Evolutionary conservation across 805 yeast species (phyloP), one percentile per base, ranked within the genome.

Genomic region (Candida lessepsii): DNA sequence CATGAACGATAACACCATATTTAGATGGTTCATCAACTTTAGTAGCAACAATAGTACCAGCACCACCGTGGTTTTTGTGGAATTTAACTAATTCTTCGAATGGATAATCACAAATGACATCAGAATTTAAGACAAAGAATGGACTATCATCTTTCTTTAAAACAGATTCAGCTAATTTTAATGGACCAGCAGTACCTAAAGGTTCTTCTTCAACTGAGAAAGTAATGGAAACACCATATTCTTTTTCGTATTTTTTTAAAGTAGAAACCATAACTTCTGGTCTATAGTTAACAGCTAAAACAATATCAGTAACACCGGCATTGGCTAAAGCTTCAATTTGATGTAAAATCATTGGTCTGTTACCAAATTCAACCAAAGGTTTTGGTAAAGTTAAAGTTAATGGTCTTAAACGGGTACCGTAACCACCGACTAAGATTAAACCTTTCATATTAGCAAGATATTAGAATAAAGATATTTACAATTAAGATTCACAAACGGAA

Each of bases 351-450:
- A 93, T 93, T 60, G 99, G 98, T 75, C 91, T 86, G 86, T 93
- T 93, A 67, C 86, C 99, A 61, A 93, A 93, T 73, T 91, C 98
- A 51, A 90, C 97, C 69, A 90, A 77, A 38, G 98, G 98, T 73
- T 90, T 90, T 67, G 98, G 98, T 51, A 83, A 78, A 44, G 97
- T 88, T 57, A 90, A 75, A 48, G 98, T 90, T 60, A 93, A 77
- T 49, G 99, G 99, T 81, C 99, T 90, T 76, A 93, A 85, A 76
- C 99, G 93, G 61, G 99, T 93, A 78, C 99, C 99, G 77, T 90
- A 93, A 71, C 99, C 99, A 65, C 99, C 99, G 58, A 91, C 98
- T 67, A 91, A 83, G 78, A 91, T 91, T 70, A 91, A 81, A 65
- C 96, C 96, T 77, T 89, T 89, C 97, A 89, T 88, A 24, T 17